Conservation (phyloP, 345 rosid genomes). For the Arabidopsis arenosa region DNA sequence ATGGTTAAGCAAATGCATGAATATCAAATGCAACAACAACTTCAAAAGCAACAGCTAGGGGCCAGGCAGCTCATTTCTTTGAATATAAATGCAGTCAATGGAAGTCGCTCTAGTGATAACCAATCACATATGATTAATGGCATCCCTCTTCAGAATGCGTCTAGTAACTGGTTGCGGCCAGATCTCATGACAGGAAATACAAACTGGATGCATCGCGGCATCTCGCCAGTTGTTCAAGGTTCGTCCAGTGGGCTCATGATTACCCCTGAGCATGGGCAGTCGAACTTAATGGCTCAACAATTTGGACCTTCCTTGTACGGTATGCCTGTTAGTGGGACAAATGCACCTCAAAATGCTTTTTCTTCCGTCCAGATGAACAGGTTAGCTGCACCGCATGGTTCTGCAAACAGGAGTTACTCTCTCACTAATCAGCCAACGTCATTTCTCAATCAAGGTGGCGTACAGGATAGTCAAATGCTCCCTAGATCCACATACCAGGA, state of each 20-base stretch:
- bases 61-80: slow-evolving; percentile 56
- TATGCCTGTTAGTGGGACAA: slow-evolving; percentile 57
- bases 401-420: slow-evolving; percentile 57
- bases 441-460: slow-evolving; percentile 51
- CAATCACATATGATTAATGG: slow-evolving; percentile 63
- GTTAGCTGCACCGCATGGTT: slow-evolving; percentile 50
- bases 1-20: slow-evolving; percentile 81
- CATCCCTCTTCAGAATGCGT: slow-evolving; percentile 64
- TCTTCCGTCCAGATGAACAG: slow-evolving; percentile 61
- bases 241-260: slow-evolving; percentile 60
- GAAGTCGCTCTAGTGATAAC: slow-evolving; percentile 51
- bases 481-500: slow-evolving; percentile 60
- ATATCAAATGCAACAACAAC: slow-evolving; percentile 72
- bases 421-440: slow-evolving; percentile 54
- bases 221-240: slow-evolving; percentile 60
- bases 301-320: slow-evolving; percentile 75
- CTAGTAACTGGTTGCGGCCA: slow-evolving; percentile 67
- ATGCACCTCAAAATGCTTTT: slow-evolving; percentile 53
- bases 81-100: slow-evolving; percentile 55
- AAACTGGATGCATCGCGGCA: slow-evolving; percentile 60
- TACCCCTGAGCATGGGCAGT: slow-evolving; percentile 69
- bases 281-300: slow-evolving; percentile 60
- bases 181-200: slow-evolving; percentile 57
- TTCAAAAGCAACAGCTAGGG: slow-evolving; percentile 62
- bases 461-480: slow-evolving; percentile 55